Percentiles rank a stretch among this genome's conserved stretches.
These are phyloP conservation scores for Xylaria grammica DNA, from an alignment of 495 filamentous ascomycete species.

Conservation along the genomic window DNA sequence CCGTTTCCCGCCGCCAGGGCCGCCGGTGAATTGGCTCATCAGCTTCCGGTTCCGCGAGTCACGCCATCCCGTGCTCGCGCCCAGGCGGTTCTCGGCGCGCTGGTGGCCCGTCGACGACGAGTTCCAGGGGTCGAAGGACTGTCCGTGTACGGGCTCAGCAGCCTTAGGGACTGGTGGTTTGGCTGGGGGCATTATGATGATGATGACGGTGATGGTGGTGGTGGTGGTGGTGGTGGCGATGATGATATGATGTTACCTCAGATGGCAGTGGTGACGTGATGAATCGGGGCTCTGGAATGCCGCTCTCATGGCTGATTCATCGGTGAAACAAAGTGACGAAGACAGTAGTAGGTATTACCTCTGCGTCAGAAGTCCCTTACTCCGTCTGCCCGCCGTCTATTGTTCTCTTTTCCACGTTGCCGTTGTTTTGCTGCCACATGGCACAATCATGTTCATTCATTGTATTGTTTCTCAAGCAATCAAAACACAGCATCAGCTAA, in stretches of 20 bases:
- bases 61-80: conserved; percentile 70
- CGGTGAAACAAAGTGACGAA: background rate
- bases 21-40: conserved; percentile 65
- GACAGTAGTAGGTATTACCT: background rate
- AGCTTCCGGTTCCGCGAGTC: conserved; percentile 70
- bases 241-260: background rate
- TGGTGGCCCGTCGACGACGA: conserved; percentile 83
- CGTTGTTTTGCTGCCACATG: conserved; percentile 7
- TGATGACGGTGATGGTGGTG: background rate
- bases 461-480: background rate
- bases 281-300: background rate
- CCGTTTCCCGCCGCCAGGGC: conserved; percentile 53
- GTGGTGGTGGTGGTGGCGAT: background rate
- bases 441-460: conserved; percentile 3
- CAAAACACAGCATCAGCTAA: background rate
- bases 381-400: background rate
- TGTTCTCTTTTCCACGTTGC: background rate
- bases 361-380: background rate
- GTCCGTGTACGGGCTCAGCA: conserved; percentile 52
- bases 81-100: conserved; percentile 64
- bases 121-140: conserved; percentile 80
- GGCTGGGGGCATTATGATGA: conserved; percentile 31
- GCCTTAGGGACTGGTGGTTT: conserved; percentile 43
- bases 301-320: conserved; percentile 10
- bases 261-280: background rate